Evolutionary conservation across 2,329 filamentous ascomycete species (phyloP).

Genomic region (Penicillium sp.): DNA sequence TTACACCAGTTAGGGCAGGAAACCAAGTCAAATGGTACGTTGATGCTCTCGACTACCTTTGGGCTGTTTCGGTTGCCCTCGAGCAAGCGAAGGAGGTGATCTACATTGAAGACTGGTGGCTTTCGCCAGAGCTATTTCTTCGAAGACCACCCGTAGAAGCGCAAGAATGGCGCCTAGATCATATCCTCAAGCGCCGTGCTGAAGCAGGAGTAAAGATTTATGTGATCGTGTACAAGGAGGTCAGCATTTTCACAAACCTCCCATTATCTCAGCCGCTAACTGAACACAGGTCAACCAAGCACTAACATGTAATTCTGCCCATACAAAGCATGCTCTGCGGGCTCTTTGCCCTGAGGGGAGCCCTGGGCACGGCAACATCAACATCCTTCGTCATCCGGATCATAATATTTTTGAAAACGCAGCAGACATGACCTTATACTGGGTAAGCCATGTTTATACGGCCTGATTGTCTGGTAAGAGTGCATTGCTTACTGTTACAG

Average conservation of each 20-base stretch:
- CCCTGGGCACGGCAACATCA: slow-evolving; percentile 86
- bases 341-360: slow-evolving; percentile 79
- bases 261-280: slow-evolving; percentile 12
- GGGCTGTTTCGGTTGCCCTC: slow-evolving; percentile 88
- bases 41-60: slow-evolving; percentile 93
- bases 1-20: slow-evolving; percentile 81
- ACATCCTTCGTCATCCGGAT: slow-evolving; percentile 87
- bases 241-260: slow-evolving; percentile 25
- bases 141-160: slow-evolving; percentile 81
- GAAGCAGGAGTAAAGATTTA: slow-evolving; percentile 95
- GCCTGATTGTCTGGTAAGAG: neutral
- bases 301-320: slow-evolving; percentile 87
- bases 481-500: slow-evolving; percentile 23
- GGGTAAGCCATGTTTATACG: slow-evolving; percentile 50
- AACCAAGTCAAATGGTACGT: slow-evolving; percentile 98
- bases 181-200: slow-evolving; percentile 82
- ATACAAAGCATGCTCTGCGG: slow-evolving; percentile 86
- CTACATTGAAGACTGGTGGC: slow-evolving; percentile 97
- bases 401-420: slow-evolving; percentile 94
- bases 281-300: slow-evolving; percentile 65
- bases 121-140: slow-evolving; percentile 85
- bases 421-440: slow-evolving; percentile 96
- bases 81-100: slow-evolving; percentile 90
- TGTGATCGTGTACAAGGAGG: slow-evolving; percentile 89
- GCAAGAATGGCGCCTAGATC: slow-evolving; percentile 86